These are phyloP conservation scores for Phytophthora colocasiae DNA, from an alignment of 352 stramenopile species.

Conservation along the genomic window DNA sequence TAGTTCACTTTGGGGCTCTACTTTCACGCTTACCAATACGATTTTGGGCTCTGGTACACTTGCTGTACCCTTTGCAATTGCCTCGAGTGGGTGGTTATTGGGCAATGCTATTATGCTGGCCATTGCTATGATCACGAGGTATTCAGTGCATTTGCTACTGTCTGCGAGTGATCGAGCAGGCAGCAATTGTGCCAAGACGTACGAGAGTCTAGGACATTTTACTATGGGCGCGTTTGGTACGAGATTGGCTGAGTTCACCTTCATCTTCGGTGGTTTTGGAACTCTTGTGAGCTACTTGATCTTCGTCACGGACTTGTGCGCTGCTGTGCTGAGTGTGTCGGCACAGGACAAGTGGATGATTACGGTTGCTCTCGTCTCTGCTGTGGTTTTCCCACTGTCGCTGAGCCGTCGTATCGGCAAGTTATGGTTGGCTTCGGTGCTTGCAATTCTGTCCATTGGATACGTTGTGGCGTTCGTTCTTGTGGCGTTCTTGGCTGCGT, in stretches of 20 bases:
- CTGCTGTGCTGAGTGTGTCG: constrained; percentile 47
- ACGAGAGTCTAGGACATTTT: constrained; percentile 77
- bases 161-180: constrained; percentile 69
- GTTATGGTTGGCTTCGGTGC: constrained; percentile 63
- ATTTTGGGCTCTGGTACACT: constrained; percentile 80
- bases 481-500: constrained; percentile 47
- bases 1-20: constrained; percentile 70
- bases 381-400: constrained; percentile 69
- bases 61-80: constrained; percentile 75
- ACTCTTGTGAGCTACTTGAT: constrained; percentile 86
- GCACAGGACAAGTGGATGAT: constrained; percentile 62
- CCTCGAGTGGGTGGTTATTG: constrained; percentile 74
- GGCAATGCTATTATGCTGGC: constrained; percentile 72
- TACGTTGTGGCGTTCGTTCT: constrained; percentile 77
- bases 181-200: constrained; percentile 70
- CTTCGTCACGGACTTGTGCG: constrained; percentile 81
- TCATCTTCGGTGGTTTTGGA: constrained; percentile 86
- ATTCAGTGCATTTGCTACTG: constrained; percentile 76
- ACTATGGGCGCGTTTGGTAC: constrained; percentile 73
- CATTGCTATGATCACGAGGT: constrained; percentile 79
- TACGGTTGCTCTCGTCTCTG: constrained; percentile 38
- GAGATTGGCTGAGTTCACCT: constrained; percentile 77
- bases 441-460: constrained; percentile 70
- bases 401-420: constrained; percentile 67
- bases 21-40: constrained; percentile 80